These are phyloP conservation scores for Mucor mucedo DNA, from an alignment of 371 early-diverging fungal species.

Conservation along the genomic window DNA sequence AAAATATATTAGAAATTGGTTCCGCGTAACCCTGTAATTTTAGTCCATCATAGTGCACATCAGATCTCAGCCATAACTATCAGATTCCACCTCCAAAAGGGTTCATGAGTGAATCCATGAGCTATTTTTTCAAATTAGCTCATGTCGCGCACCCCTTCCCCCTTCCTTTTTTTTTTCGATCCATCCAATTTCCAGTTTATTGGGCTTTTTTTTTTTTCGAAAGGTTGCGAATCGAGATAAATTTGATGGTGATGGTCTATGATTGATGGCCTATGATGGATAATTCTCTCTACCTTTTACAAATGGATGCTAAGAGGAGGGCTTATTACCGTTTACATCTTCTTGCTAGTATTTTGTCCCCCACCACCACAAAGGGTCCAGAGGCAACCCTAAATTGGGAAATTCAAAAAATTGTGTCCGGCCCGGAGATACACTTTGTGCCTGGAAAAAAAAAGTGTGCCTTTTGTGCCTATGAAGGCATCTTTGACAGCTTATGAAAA, in stretches of 20 bases:
- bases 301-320: conserved; percentile 33
- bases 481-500: too few relatives aligned
- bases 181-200: too few relatives aligned
- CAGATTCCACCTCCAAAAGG: too few relatives aligned
- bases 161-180: too few relatives aligned
- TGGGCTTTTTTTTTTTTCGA: background rate
- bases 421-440: too few relatives aligned
- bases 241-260: background rate
- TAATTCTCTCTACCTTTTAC: conserved; percentile 25
- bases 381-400: background rate
- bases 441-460: too few relatives aligned
- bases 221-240: background rate
- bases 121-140: too few relatives aligned
- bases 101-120: too few relatives aligned
- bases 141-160: too few relatives aligned
- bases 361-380: background rate
- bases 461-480: too few relatives aligned
- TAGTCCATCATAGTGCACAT: background rate
- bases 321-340: conserved; percentile 9
- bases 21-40: background rate
- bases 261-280: conserved; percentile 10
- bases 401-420: background rate
- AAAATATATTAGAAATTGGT: background rate
- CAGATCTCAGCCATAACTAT: too few relatives aligned
- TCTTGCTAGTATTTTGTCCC: conserved; percentile 15